Base-by-base conservation (phyloP, 1,139 yeast species). In the Lodderomyces beijingensis region DNA sequence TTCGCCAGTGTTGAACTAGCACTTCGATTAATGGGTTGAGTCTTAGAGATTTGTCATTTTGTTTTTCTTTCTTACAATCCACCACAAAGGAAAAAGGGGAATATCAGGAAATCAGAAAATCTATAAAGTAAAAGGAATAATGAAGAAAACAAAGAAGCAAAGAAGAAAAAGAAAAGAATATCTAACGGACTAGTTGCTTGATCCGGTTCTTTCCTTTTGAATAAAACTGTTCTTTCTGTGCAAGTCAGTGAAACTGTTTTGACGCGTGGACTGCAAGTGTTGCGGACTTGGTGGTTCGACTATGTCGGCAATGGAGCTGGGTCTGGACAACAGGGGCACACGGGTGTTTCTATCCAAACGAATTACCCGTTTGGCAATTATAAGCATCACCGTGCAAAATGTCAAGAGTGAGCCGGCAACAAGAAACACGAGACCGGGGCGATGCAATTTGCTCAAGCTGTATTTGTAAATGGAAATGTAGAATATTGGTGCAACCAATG, bases 1-100 rank as follows among this genome's bases (percentile, higher is more conserved):
- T 81, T 81, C 63, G 85, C 86, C n/a, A 74, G 81, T 27, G 89
- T 80, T 2, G 89, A 81, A 50, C 59, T 77, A 42, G 80, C 86
- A 0, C 57, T 81, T 42, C 55, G 89, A 28, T 40, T 79, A 18
- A 57, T 79, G 66, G 76, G 72, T 3, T 67, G 49, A 27, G 21
- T n/a, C 12, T n/a, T 15, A 20, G 15, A 15, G 15, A 22, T 18
- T 6, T 11, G 16, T n/a, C n/a, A n/a, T n/a, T n/a, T n/a, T n/a
- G n/a, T n/a, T n/a, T n/a, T n/a, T n/a, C n/a, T n/a, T n/a, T n/a
- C n/a, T n/a, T n/a, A n/a, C n/a, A n/a, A n/a, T n/a, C n/a, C n/a
- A n/a, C n/a, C n/a, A n/a, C n/a, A n/a, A n/a, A n/a, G n/a, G n/a
- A n/a, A n/a, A n/a, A n/a, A n/a, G n/a, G n/a, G n/a, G n/a, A n/a